Base-by-base conservation (phyloP, 1,284 basidiomycete genomes). In the Chondrostereum purpureum region DNA sequence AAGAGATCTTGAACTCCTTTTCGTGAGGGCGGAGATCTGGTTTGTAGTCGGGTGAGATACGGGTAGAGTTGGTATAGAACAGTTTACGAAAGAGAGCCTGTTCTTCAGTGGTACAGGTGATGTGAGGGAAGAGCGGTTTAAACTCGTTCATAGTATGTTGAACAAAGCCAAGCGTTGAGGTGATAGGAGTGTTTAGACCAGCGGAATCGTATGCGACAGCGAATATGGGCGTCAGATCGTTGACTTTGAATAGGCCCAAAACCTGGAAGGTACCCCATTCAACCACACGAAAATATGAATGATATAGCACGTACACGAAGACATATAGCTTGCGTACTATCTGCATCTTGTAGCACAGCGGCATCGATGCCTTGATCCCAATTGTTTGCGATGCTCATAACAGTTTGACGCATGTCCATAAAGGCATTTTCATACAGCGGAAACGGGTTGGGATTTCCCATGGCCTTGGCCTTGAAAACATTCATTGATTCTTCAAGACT, bases 21-120 rank as follows among this genome's bases (percentile, higher is more conserved):
- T 68, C 66, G 19, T 42, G 43, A n/a, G 24, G 27, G 18, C 46
- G 34, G 35, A 53, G 50, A 17, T 45, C 42, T 1, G 59, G 54
- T 10, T 53, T 46, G 46, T 60, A 65, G 16, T 50, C 47, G 2
- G 61, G 17, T 1, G 63, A 53, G 3, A 71, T 46, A 16, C 60
- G 55, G 41, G 62, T 61, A 4, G 55, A 40, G 48, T 73, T 72
- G 21, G 61, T 51, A 33, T 58, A 54, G 16, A 73, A 57, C 31
- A 70, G 44, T 4, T 56, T 59, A 14, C 59, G 48, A 8, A 66
- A 36, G 3, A 64, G 45, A 37, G 63, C 63, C 41, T 65, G 63
- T 48, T 67, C 69, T 22, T 66, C 51, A 4, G 53, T 49, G 16
- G 27, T 31, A 31, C 8, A 8, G 27, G 8, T 31, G 35, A 56